Evolutionary conservation across 768 basidiomycete genomes (phyloP).

Genomic region (Podaxis sp.): DNA sequence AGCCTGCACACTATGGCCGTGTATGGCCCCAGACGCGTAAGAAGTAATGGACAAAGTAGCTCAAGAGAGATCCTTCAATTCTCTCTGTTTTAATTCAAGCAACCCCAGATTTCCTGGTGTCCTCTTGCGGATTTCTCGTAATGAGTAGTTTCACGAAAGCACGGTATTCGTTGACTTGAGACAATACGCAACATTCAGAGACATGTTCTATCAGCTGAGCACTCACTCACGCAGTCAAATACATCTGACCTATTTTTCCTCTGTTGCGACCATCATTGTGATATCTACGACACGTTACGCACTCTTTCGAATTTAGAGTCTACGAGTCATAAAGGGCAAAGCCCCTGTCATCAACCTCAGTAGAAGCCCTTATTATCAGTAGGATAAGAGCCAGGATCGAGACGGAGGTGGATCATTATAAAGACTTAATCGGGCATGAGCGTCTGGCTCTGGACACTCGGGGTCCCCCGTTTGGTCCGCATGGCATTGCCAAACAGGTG

Average conservation of each 20-base stretch:
- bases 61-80: neutral
- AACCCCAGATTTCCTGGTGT: slow-evolving; percentile 29
- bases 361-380: slow-evolving; percentile 30
- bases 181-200: neutral
- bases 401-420: too few relatives aligned
- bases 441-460: too few relatives aligned
- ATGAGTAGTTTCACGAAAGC: slow-evolving; percentile 44
- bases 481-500: too few relatives aligned
- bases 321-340: slow-evolving; percentile 41
- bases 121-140: slow-evolving; percentile 51
- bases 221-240: slow-evolving; percentile 37
- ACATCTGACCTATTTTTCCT: slow-evolving; percentile 44
- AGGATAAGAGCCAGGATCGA: too few relatives aligned
- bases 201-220: neutral
- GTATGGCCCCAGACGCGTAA: slow-evolving; percentile 8
- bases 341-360: slow-evolving; percentile 46
- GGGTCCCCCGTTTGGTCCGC: too few relatives aligned
- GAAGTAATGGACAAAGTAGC: neutral
- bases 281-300: slow-evolving; percentile 41
- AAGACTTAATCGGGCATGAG: too few relatives aligned
- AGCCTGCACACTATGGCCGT: slow-evolving; percentile 10
- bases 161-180: slow-evolving; percentile 53
- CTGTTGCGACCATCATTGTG: slow-evolving; percentile 49
- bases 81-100: neutral
- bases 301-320: slow-evolving; percentile 47